Evolutionary conservation across 345 rosid species (phyloP), one percentile per base, ranked within the genome.

Genomic region (Hibiscus syriacus): DNA sequence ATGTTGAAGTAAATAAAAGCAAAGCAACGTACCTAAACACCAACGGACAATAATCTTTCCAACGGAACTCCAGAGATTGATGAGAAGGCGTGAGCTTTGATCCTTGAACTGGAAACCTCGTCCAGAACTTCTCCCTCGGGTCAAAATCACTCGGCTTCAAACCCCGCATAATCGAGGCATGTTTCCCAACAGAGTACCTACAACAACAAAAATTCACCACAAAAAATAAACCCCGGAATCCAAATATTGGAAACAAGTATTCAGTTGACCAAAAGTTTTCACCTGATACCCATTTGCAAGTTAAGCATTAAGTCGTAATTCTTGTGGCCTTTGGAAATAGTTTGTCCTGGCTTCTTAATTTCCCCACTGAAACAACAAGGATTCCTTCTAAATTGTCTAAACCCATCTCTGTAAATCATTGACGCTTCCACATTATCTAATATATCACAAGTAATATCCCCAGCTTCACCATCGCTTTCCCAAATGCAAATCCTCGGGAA

Each of bases 101-200:
- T 61, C 99, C 99, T 66, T 89, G 98, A 0, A 95, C 60, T 0
- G 99, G 98, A 73, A 94, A 94, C 81, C 95, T 85, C 0, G 96
- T 94, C 99, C 99, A 94, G 79, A 87, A 94, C 85, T 91, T 94
- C 81, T 94, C 96, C 75, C 80, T 91, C 0, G 99, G 99, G 64
- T 94, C 95, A 64, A 94, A 94, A 79, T 94, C 97, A 23, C 80
- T 81, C 0, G 20, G 50, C 17, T 46, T 46, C 19, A 46, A n/a
- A 46, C 16, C 19, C 54, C 92, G 78, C 39, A 46, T 16, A 14
- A 46, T 46, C 2, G 20, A 46, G 16, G 50, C 50, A 46, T 46
- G 50, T 46, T 46, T 46, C 50, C 19, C 50, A 46, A 46, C 19
- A 46, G 19, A 16, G 16, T 46, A 46, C 50, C 50, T 14, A 16